A percentile compares a stretch with the other conserved stretches of the same genome.
phyloP scores from a whole-genome alignment of 371 early-diverging fungal genomes.

The Hamiltosporidium magnivora region DNA sequence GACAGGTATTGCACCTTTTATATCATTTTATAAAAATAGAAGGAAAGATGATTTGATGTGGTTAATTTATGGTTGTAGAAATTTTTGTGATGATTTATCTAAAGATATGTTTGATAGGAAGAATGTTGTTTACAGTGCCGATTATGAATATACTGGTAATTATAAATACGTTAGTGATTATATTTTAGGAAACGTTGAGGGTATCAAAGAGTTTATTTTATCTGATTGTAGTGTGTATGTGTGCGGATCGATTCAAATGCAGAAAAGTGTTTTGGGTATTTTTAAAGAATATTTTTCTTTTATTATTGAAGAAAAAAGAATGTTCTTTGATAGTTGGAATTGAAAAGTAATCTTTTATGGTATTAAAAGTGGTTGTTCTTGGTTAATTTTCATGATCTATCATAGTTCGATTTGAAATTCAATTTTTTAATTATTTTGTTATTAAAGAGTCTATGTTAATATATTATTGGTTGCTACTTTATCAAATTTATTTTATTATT shows the following conservation, averaged over 20 bases:
- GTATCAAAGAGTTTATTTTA: slow-evolving; percentile 9
- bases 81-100: slow-evolving; percentile 42
- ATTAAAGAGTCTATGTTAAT: too few species aligned
- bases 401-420: too few species aligned
- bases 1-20: slow-evolving; percentile 54
- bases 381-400: too few species aligned
- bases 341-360: background rate
- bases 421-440: too few species aligned
- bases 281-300: slow-evolving; percentile 4
- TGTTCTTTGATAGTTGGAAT: background rate
- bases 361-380: too few species aligned
- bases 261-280: slow-evolving; percentile 20
- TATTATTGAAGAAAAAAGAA: background rate
- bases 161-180: slow-evolving; percentile 24
- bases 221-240: slow-evolving; percentile 19
- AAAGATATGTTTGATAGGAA: slow-evolving; percentile 1
- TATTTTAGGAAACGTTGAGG: slow-evolving; percentile 8
- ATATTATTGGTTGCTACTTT: too few species aligned
- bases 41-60: slow-evolving; percentile 12
- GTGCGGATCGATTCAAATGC: slow-evolving; percentile 35
- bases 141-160: background rate
- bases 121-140: slow-evolving; percentile 10
- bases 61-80: slow-evolving; percentile 52
- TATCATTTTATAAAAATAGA: slow-evolving; percentile 42
- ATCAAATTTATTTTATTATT: too few species aligned